These are phyloP conservation scores for Chiua virens DNA, from an alignment of 768 basidiomycete genomes.

Conservation along the genomic window DNA sequence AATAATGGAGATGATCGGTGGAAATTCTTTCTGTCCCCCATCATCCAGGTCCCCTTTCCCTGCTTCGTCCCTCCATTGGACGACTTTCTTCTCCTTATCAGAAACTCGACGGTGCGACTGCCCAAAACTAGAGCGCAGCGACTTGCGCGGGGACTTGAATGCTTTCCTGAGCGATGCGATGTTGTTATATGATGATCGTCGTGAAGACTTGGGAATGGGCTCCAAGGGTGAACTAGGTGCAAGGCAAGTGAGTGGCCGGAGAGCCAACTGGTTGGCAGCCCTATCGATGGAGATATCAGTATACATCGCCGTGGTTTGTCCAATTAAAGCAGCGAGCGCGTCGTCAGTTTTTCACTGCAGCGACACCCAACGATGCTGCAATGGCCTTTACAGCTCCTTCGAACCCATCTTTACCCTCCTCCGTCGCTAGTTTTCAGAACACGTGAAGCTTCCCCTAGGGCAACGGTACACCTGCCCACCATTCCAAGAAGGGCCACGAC, in stretches of 20 bases:
- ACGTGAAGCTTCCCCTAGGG: slow-evolving; percentile 59
- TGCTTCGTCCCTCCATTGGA: slow-evolving; percentile 86
- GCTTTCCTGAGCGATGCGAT: slow-evolving; percentile 49
- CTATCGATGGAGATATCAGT: slow-evolving; percentile 41
- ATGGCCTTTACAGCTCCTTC: slow-evolving; percentile 47
- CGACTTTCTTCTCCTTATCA: slow-evolving; percentile 71
- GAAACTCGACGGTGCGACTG: slow-evolving; percentile 64
- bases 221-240: slow-evolving; percentile 49
- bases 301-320: slow-evolving; percentile 65
- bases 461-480: slow-evolving; percentile 74
- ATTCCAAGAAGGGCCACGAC: slow-evolving; percentile 76
- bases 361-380: slow-evolving; percentile 47
- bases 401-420: slow-evolving; percentile 37
- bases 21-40: slow-evolving; percentile 35
- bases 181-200: slow-evolving; percentile 43
- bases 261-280: slow-evolving; percentile 50
- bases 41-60: slow-evolving; percentile 83
- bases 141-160: slow-evolving; percentile 67
- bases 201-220: slow-evolving; percentile 40
- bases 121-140: slow-evolving; percentile 61
- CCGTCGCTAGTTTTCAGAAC: slow-evolving; percentile 41
- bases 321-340: slow-evolving; percentile 64
- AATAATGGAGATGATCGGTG: slow-evolving; percentile 27
- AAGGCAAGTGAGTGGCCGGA: slow-evolving; percentile 44
- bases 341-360: slow-evolving; percentile 71